These are phyloP conservation scores for Terana coerulea DNA, from an alignment of 768 basidiomycete genomes.

Conservation along the genomic window DNA sequence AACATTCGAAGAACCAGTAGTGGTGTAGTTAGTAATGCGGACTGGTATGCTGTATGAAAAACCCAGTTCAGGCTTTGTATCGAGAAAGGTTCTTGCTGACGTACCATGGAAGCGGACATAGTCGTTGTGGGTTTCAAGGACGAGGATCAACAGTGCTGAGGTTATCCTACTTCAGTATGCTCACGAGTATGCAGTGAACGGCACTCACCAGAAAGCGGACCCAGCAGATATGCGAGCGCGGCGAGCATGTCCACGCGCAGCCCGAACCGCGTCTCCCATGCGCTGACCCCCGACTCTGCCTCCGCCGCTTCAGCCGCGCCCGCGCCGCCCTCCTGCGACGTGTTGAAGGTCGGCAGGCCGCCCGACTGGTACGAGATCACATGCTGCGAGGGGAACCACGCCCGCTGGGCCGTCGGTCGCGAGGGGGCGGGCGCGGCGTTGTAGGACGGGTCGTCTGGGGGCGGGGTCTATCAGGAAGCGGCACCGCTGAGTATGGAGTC, in stretches of 20 bases:
- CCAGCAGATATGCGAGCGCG: constrained; percentile 61
- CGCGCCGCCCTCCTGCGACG: constrained; percentile 37
- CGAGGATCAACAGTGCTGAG: constrained; percentile 57
- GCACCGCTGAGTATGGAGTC: neutral
- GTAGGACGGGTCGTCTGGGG: constrained; percentile 50
- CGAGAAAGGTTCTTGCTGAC: constrained; percentile 15
- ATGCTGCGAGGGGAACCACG: constrained; percentile 47
- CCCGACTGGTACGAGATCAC: constrained; percentile 68
- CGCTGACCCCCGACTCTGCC: constrained; percentile 41
- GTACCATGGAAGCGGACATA: constrained; percentile 76
- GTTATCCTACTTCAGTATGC: neutral
- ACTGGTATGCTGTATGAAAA: constrained; percentile 61
- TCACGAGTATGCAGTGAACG: neutral
- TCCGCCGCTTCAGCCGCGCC: constrained; percentile 35
- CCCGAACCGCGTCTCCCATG: constrained; percentile 69
- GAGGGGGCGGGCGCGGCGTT: constrained; percentile 24
- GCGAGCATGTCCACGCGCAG: constrained; percentile 66
- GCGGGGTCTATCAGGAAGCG: constrained; percentile 40
- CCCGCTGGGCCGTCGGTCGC: constrained; percentile 31
- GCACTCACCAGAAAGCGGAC: constrained; percentile 70
- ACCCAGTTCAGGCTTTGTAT: neutral
- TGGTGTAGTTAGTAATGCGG: constrained; percentile 66
- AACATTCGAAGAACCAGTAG: constrained; percentile 54
- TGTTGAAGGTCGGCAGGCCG: constrained; percentile 53
- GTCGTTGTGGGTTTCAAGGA: constrained; percentile 76